These are phyloP conservation scores for Cryphonectria naterciae DNA, from an alignment of 2,329 filamentous ascomycete genomes.

Conservation along the genomic window DNA sequence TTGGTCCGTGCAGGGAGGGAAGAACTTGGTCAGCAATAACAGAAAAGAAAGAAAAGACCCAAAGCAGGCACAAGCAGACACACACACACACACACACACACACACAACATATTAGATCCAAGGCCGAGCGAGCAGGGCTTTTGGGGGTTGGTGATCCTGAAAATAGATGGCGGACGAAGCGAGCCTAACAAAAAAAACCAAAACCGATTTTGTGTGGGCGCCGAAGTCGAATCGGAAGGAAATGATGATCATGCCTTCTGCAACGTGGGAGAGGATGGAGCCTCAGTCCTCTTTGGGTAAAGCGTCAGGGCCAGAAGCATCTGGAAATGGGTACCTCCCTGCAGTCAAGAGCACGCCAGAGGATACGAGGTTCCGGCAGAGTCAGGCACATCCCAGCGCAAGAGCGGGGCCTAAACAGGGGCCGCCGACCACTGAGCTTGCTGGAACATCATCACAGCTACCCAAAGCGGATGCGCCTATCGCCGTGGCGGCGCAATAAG, in stretches of 20 bases:
- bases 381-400: background rate
- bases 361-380: slow-evolving; percentile 14
- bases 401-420: slow-evolving; percentile 19
- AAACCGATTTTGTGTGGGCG: background rate
- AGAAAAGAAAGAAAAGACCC: background rate
- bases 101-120: background rate
- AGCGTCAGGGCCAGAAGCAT: slow-evolving; percentile 26
- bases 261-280: background rate
- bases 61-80: background rate
- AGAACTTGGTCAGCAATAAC: background rate
- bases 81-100: background rate
- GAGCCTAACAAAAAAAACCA: background rate
- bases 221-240: background rate
- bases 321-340: background rate
- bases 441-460: background rate
- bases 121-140: background rate
- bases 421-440: slow-evolving; percentile 18
- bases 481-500: slow-evolving; percentile 25
- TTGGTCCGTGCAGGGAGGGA: background rate
- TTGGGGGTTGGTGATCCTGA: background rate
- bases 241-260: slow-evolving; percentile 9
- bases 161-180: background rate
- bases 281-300: slow-evolving; percentile 15
- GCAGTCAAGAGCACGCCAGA: background rate
- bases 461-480: slow-evolving; percentile 25